Evolutionary conservation across 2,329 filamentous ascomycete genomes (phyloP), one percentile per base, ranked within the genome.

Genomic region (Phaeosphaeriaceae sp.): DNA sequence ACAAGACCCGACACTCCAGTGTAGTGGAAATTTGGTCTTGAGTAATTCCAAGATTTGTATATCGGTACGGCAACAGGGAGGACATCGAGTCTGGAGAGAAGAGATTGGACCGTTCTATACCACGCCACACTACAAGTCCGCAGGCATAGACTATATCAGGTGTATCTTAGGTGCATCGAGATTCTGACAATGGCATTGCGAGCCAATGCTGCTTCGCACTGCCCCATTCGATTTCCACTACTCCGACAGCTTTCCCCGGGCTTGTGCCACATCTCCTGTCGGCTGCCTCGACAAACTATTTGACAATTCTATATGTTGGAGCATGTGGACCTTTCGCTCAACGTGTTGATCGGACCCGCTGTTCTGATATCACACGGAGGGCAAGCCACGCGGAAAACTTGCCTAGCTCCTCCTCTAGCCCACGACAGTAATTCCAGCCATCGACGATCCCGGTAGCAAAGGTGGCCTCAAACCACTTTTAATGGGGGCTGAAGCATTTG

Each of bases 401-500:
- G 56, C 59, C 55, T 62, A 60, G 59, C 48, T 55, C 56, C 51
- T 49, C 24, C 22, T 42, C 53, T 58, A 59, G 57, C 25, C 51
- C 41, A 54, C 19, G 9, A 15, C 11, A 15, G 10, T 20, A 25
- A 27, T 44, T 41, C 45, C 21, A 33, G 20, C 13, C 22, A 65
- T 65, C 60, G 65, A 59, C 62, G 60, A 59, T 65, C 48, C 22
- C 45, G 24, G 48, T 46, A 41, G 42, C 51, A 42, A 57, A 61
- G 60, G 50, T 52, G 61, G 60, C 59, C 61, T 55, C 54, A 57
- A 57, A 53, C 56, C 56, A 61, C 57, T 58, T 58, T 52, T 21
- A 60, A 58, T 61, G 54, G 65, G 69, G 63, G 65, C 61, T 67
- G 63, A 69, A 69, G 60, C 57, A 61, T 66, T 63, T 65, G 52